Percentiles rank a stretch among this genome's conserved stretches.
Conservation (phyloP, 768 basidiomycete genomes). For the Trichaptum fuscoviolaceum region DNA sequence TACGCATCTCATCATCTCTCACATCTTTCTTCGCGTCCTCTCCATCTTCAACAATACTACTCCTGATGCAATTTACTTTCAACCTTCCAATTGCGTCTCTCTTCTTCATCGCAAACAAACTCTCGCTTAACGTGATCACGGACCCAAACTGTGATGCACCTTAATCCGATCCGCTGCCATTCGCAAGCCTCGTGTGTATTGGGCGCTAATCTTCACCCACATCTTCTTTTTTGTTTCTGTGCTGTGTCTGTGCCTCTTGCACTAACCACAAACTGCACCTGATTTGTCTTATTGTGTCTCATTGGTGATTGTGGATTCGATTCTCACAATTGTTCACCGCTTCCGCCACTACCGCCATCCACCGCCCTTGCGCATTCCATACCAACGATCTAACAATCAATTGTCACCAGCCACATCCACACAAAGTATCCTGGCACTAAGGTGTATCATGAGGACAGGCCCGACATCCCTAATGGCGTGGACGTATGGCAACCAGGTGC, state of each 20-base stretch:
- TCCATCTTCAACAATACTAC: neutral
- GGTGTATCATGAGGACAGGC: conserved; percentile 61
- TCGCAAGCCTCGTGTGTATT: neutral
- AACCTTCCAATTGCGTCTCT: neutral
- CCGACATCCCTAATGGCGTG: conserved; percentile 59
- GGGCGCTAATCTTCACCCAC: neutral
- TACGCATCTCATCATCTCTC: conserved; percentile 27
- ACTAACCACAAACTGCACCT: neutral
- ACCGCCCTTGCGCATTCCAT: neutral
- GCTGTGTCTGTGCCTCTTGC: neutral
- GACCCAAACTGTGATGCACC: neutral
- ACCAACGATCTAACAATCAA: neutral
- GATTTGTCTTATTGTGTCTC: neutral
- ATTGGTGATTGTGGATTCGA: neutral
- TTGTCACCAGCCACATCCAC: conserved; percentile 45
- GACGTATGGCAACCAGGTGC: conserved; percentile 63
- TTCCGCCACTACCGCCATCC: neutral
- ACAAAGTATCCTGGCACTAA: conserved; percentile 53
- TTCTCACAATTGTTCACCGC: neutral
- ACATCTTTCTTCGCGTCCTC: neutral
- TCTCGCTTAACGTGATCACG: neutral
- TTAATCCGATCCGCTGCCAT: neutral
- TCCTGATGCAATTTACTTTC: neutral
- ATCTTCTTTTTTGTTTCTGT: neutral
- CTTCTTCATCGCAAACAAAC: neutral